These are phyloP conservation scores for Nematocida displodere DNA, from an alignment of 371 early-diverging fungal genomes.

Conservation along the genomic window DNA sequence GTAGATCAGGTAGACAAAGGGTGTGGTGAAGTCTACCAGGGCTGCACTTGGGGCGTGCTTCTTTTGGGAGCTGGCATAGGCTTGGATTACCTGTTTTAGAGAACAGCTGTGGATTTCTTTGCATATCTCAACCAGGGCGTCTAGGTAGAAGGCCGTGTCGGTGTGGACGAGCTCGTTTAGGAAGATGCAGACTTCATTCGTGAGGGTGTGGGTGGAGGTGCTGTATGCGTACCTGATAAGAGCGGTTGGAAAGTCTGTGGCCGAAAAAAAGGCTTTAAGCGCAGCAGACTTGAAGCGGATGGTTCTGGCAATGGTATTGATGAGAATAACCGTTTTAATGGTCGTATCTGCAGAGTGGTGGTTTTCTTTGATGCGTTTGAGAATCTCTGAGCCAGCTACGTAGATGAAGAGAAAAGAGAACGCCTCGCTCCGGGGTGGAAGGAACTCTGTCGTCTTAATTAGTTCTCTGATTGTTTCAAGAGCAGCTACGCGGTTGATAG, in stretches of 20 bases:
- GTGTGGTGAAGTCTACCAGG: constrained; percentile 32
- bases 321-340: constrained; percentile 2
- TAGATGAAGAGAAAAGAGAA: constrained; percentile 2
- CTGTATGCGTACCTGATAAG: constrained; percentile 6
- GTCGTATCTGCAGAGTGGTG: not conserved
- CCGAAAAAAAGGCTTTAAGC: not conserved
- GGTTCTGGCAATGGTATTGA: constrained; percentile 15
- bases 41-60: constrained; percentile 12
- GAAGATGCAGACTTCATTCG: constrained; percentile 40
- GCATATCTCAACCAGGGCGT: constrained; percentile 8
- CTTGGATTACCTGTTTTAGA: not conserved
- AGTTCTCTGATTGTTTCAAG: constrained; percentile 36
- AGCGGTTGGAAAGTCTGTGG: not conserved
- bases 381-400: not conserved
- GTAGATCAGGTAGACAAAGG: constrained; percentile 25
- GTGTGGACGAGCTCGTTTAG: constrained; percentile 35
- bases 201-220: constrained; percentile 18
- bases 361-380: not conserved
- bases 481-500: constrained; percentile 33
- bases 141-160: constrained; percentile 25
- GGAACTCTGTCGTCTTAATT: constrained; percentile 13
- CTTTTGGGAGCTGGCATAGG: constrained; percentile 24
- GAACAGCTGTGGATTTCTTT: not conserved
- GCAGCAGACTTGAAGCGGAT: constrained; percentile 3
- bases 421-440: not conserved